A percentile compares a stretch with the other conserved stretches of the same genome.
Conservation (phyloP, 805 yeast genomes). For the Barnettozyma vustinii region DNA sequence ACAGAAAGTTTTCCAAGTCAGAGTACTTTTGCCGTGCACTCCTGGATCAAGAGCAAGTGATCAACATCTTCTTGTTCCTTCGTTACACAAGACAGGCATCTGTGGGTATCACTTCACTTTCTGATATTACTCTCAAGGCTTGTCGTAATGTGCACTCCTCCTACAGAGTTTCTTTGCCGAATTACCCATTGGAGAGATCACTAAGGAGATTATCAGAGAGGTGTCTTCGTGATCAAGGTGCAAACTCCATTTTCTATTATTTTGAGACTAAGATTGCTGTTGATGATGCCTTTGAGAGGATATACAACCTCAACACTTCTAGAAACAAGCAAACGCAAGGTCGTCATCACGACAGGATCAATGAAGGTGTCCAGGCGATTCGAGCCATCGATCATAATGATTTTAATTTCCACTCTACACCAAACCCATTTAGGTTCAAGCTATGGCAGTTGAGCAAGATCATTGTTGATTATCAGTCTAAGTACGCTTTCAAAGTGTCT, state of each 20-base stretch:
- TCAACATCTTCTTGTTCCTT: slow-evolving; percentile 35
- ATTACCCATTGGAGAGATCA: slow-evolving; percentile 36
- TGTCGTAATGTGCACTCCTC: slow-evolving; percentile 2
- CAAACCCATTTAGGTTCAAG: slow-evolving; percentile 30
- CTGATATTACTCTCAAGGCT: slow-evolving; percentile 18
- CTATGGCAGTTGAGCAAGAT: slow-evolving; percentile 33
- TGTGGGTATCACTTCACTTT: slow-evolving; percentile 27
- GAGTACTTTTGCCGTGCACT: slow-evolving; percentile 32
- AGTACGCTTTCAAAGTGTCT: slow-evolving; percentile 39
- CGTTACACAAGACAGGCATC: slow-evolving; percentile 38
- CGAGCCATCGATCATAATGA: slow-evolving; percentile 39
- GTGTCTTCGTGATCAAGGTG: slow-evolving; percentile 43
- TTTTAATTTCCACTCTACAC: slow-evolving; percentile 35
- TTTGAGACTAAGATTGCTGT: slow-evolving; percentile 39
- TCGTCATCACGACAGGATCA: slow-evolving; percentile 2
- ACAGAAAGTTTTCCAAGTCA: slow-evolving; percentile 32
- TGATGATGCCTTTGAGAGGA: slow-evolving; percentile 39
- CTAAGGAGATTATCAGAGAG: slow-evolving; percentile 36
- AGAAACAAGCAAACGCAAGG: slow-evolving; percentile 19
- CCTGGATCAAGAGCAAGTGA: slow-evolving; percentile 30
- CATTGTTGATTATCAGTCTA: slow-evolving; percentile 33
- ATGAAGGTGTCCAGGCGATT: slow-evolving; percentile 11
- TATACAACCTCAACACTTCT: slow-evolving; percentile 41
- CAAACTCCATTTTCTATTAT: slow-evolving; percentile 37
- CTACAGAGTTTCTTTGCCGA: slow-evolving; percentile 23